Evolutionary conservation across 257 asterid genomes (phyloP).

Genomic region (Echites panduratus): DNA sequence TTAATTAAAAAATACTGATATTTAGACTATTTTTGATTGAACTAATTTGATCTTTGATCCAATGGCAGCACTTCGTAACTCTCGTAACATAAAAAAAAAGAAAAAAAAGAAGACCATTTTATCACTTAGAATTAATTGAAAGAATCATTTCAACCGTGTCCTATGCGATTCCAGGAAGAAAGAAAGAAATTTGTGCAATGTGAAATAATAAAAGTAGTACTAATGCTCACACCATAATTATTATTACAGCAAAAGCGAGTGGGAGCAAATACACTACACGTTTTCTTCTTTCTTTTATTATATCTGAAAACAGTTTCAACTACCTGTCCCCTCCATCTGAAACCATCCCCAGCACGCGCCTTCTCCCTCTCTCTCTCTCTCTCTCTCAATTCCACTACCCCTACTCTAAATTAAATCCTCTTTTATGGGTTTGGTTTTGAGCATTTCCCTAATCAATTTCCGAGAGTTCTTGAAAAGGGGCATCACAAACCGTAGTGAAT

Average conservation of each 20-base stretch:
- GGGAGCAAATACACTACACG: background rate
- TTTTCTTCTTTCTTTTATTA: background rate
- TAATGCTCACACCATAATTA: background rate
- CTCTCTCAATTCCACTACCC: background rate
- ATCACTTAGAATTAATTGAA: too few species aligned
- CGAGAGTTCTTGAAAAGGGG: background rate
- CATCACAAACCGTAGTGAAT: background rate
- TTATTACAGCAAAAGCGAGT: background rate
- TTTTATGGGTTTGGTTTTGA: background rate
- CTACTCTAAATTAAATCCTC: background rate
- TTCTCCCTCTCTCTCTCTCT: background rate
- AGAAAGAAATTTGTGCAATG: too few species aligned
- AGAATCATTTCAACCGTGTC: too few species aligned
- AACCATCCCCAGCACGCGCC: conserved; percentile 5
- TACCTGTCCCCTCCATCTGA: background rate
- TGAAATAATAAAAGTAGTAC: too few species aligned
- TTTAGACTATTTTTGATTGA: too few species aligned
- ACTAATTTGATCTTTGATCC: too few species aligned
- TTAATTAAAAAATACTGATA: too few species aligned
- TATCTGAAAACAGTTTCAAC: background rate
- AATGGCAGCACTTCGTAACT: too few species aligned
- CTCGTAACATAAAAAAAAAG: too few species aligned
- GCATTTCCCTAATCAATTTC: background rate
- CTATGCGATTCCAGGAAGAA: too few species aligned
- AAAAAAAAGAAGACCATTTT: too few species aligned